These are phyloP conservation scores for Colletotrichum plurivorum DNA, from an alignment of 2,329 filamentous ascomycete genomes.

Conservation along the genomic window DNA sequence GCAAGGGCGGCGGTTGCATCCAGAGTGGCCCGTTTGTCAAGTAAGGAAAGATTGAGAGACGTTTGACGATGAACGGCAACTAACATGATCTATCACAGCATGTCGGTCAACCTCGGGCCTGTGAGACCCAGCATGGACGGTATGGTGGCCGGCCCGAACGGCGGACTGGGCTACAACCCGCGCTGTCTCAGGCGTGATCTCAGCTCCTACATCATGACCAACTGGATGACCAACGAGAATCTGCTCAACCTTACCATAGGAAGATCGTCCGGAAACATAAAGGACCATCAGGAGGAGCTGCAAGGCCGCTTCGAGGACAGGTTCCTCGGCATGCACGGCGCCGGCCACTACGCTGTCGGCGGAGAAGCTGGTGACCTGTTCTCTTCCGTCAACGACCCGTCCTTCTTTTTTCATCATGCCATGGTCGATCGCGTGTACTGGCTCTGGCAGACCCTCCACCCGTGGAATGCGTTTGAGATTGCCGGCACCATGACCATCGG, in stretches of 20 bases:
- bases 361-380: conserved; percentile 52
- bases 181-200: conserved; percentile 61
- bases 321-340: conserved; percentile 53
- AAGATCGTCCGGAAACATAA: conserved; percentile 47
- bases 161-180: conserved; percentile 57
- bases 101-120: conserved; percentile 55
- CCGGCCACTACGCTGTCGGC: conserved; percentile 55
- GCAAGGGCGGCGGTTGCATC: conserved; percentile 53
- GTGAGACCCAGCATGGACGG: conserved; percentile 52
- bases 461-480: conserved; percentile 38
- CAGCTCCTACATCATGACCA: conserved; percentile 47
- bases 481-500: conserved; percentile 43
- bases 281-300: conserved; percentile 52
- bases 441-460: conserved; percentile 46
- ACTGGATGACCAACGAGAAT: conserved; percentile 39
- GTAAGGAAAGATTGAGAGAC: conserved; percentile 40
- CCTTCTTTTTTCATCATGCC: conserved; percentile 46
- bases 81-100: conserved; percentile 52
- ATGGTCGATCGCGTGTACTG: conserved; percentile 49
- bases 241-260: conserved; percentile 48
- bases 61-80: conserved; percentile 52
- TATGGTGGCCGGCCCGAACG: conserved; percentile 18
- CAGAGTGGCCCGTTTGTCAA: conserved; percentile 49
- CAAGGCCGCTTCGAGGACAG: conserved; percentile 47
- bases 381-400: conserved; percentile 48